Conservation (phyloP, 2,329 filamentous ascomycete species). For the Fusarium nisikadoi region DNA sequence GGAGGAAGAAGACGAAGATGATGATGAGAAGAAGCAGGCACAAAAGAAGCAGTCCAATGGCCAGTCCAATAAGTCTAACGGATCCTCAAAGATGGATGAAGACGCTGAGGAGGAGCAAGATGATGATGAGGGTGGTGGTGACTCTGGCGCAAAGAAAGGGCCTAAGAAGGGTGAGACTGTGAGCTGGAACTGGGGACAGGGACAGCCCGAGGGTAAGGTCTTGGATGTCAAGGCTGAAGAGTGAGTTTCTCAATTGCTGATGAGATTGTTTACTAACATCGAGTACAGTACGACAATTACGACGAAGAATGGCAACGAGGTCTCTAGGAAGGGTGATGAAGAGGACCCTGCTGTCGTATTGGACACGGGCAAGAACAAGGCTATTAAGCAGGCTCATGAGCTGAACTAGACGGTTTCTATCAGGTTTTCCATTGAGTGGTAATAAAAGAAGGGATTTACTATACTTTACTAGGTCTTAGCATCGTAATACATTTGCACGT, state of each 20-base stretch:
- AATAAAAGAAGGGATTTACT: background rate
- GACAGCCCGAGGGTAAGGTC: constrained; percentile 56
- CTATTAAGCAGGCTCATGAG: constrained; percentile 55
- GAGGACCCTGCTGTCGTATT: constrained; percentile 57
- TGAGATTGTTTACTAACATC: background rate
- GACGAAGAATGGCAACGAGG: constrained; percentile 56
- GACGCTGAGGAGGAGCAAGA: constrained; percentile 5
- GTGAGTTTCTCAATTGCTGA: constrained; percentile 39
- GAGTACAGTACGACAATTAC: constrained; percentile 41
- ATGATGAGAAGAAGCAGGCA: constrained; percentile 9
- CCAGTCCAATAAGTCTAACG: constrained; percentile 17
- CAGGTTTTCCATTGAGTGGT: fast-evolving
- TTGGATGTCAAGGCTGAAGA: constrained; percentile 56
- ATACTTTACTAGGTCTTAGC: too few relatives aligned
- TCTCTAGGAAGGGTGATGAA: constrained; percentile 52
- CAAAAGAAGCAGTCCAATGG: constrained; percentile 22
- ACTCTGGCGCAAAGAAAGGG: constrained; percentile 44
- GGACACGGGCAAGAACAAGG: constrained; percentile 56
- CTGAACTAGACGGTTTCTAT: constrained; percentile 42
- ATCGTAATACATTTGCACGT: background rate
- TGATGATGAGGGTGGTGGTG: background rate
- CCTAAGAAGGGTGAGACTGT: constrained; percentile 56
- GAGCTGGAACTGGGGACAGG: constrained; percentile 59
- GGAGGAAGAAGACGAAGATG: constrained; percentile 14
- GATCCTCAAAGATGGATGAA: constrained; percentile 12